These are phyloP conservation scores for Colletotrichum tanaceti DNA, from an alignment of 2,329 filamentous ascomycete species.

Conservation along the genomic window DNA sequence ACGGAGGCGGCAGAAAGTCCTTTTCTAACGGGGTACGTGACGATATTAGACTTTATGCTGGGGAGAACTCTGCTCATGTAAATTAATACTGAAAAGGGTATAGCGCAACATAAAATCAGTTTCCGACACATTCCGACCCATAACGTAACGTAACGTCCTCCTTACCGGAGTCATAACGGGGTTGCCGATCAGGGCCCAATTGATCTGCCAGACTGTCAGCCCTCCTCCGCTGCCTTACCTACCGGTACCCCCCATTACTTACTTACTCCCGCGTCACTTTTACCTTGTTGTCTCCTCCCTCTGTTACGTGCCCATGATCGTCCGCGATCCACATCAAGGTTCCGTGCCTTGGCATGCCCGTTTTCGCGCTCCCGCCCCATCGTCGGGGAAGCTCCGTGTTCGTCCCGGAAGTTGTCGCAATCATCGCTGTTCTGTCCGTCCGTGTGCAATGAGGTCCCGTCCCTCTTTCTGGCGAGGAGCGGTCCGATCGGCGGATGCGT, in stretches of 20 bases:
- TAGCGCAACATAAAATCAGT: no score
- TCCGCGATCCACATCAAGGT: not conserved
- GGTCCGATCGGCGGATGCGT: not conserved
- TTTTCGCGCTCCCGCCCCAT: not conserved
- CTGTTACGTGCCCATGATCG: not conserved
- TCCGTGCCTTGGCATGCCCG: slow-evolving; percentile 9
- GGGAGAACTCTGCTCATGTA: no score
- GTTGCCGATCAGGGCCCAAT: no score
- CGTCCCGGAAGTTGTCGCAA: not conserved
- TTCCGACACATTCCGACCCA: no score
- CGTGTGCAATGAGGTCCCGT: not conserved
- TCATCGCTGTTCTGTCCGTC: not conserved
- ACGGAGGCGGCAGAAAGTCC: no score
- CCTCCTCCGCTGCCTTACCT: not conserved
- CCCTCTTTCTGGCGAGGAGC: slow-evolving; percentile 1
- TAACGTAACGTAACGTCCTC: no score
- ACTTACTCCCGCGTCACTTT: not conserved
- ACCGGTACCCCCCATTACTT: not conserved
- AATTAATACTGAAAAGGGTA: no score
- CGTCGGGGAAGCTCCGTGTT: slow-evolving; percentile 1
- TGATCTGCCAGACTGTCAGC: no score
- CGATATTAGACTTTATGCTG: no score
- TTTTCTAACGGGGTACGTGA: no score
- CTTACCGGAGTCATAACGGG: no score
- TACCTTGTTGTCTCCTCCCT: not conserved